These are phyloP conservation scores for Phaffomyces thermotolerans DNA, from an alignment of 805 yeast species.

Conservation along the genomic window DNA sequence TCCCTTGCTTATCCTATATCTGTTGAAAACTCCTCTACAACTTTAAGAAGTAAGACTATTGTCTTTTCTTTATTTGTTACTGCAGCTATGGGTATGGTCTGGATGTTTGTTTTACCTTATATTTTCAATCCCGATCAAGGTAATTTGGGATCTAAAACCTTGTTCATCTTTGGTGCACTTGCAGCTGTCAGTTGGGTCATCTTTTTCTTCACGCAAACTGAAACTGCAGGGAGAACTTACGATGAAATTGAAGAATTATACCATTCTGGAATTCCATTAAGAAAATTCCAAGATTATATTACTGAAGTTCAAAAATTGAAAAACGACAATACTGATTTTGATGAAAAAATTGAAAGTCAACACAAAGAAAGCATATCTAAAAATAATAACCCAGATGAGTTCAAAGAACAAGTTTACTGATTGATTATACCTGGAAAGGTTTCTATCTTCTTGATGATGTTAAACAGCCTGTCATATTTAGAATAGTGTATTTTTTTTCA, in stretches of 20 bases:
- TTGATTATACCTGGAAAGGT: too few species aligned
- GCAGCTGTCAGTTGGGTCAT: conserved; percentile 26
- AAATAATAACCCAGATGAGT: too few species aligned
- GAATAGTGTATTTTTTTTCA: too few species aligned
- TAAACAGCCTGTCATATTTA: too few species aligned
- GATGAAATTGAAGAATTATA: conserved; percentile 51
- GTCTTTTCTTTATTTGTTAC: conserved; percentile 24
- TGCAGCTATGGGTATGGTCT: conserved; percentile 25
- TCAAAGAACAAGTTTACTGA: too few species aligned
- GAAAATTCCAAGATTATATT: conserved; percentile 19
- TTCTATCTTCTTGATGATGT: too few species aligned
- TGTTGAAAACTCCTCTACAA: conserved; percentile 31
- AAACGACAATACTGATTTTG: background rate
- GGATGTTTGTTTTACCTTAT: conserved; percentile 34
- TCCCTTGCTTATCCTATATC: conserved; percentile 30
- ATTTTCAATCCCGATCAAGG: conserved; percentile 36
- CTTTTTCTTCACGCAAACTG: conserved; percentile 44
- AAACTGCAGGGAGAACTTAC: conserved; percentile 43
- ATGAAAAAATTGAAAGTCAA: conserved; percentile 3
- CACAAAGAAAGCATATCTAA: background rate
- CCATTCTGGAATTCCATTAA: conserved; percentile 23
- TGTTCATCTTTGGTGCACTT: conserved; percentile 35
- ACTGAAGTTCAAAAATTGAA: conserved; percentile 2
- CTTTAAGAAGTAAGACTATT: conserved; percentile 32
- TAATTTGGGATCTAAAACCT: conserved; percentile 37